These are phyloP conservation scores for Spiromastix sp. DNA, from an alignment of 2,329 filamentous ascomycete genomes.

Conservation along the genomic window DNA sequence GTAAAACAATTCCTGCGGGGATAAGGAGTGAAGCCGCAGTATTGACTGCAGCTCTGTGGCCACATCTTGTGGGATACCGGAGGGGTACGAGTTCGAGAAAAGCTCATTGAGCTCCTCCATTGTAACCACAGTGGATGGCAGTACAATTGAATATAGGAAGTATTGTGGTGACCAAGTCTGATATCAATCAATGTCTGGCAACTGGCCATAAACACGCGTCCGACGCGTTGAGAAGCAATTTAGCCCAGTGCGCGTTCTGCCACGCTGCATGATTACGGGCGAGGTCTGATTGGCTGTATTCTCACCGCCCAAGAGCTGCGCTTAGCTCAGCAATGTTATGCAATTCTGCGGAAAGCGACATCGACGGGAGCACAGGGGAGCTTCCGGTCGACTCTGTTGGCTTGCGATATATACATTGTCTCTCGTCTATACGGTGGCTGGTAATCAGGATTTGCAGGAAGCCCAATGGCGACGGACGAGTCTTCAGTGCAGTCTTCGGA, in stretches of 20 bases:
- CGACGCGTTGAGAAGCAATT: background rate
- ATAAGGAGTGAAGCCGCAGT: conserved; percentile 69
- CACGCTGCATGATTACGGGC: background rate
- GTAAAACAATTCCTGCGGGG: conserved; percentile 81
- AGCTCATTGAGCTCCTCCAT: conserved; percentile 43
- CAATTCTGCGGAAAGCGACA: too few species aligned
- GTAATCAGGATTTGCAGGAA: too few species aligned
- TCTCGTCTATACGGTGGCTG: too few species aligned
- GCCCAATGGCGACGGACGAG: background rate
- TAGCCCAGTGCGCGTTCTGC: background rate
- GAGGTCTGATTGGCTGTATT: background rate
- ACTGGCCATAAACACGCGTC: too few species aligned
- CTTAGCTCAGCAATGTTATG: background rate
- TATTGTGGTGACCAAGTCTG: too few species aligned
- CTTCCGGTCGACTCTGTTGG: too few species aligned
- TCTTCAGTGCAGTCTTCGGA: conserved; percentile 8
- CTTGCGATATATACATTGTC: too few species aligned
- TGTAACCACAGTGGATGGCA: conserved; percentile 6
- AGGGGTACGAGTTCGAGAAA: conserved; percentile 46
- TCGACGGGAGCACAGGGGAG: too few species aligned
- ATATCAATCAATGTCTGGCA: too few species aligned
- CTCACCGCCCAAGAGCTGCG: background rate
- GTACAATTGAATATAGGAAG: too few species aligned
- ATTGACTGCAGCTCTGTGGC: conserved; percentile 75
- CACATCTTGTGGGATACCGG: conserved; percentile 63